phyloP scores from a whole-genome alignment of 2,329 filamentous ascomycete genomes.

The Parasarocladium wereldwijsianum region DNA sequence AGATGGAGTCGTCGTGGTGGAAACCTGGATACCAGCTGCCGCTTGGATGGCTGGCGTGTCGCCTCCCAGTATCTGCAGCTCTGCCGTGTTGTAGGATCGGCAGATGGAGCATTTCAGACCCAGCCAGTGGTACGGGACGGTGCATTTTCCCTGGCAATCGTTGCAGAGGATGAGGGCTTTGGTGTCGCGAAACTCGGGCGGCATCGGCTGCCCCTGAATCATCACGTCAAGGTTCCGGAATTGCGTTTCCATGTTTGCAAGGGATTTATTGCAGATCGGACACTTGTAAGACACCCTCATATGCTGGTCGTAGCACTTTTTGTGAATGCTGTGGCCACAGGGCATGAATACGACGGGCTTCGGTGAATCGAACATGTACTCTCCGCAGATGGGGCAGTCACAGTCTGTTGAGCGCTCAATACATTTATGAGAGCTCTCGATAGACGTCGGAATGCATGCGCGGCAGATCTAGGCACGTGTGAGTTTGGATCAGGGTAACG shows the following conservation, averaged over 20 bases:
- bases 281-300: constrained; percentile 89
- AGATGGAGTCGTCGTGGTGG: not conserved
- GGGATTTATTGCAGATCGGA: constrained; percentile 88
- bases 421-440: constrained; percentile 75
- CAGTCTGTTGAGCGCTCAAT: constrained; percentile 91
- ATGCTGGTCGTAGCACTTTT: constrained; percentile 74
- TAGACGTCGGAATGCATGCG: constrained; percentile 83
- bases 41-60: constrained; percentile 8
- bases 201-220: constrained; percentile 86
- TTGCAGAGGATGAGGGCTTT: constrained; percentile 82
- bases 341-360: constrained; percentile 84
- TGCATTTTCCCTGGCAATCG: constrained; percentile 80
- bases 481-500: no score
- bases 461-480: constrained; percentile 85
- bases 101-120: constrained; percentile 76
- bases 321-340: constrained; percentile 92
- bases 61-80: constrained; percentile 43
- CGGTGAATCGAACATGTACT: constrained; percentile 90
- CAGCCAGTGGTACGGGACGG: constrained; percentile 85
- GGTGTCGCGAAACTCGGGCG: constrained; percentile 63
- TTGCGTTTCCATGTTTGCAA: constrained; percentile 93
- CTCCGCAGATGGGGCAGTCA: constrained; percentile 91
- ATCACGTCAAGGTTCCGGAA: constrained; percentile 84
- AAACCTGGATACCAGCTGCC: not conserved
- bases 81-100: constrained; percentile 54